phyloP scores from a whole-genome alignment of 2,329 filamentous ascomycete species.

The Penicillium sp. region DNA sequence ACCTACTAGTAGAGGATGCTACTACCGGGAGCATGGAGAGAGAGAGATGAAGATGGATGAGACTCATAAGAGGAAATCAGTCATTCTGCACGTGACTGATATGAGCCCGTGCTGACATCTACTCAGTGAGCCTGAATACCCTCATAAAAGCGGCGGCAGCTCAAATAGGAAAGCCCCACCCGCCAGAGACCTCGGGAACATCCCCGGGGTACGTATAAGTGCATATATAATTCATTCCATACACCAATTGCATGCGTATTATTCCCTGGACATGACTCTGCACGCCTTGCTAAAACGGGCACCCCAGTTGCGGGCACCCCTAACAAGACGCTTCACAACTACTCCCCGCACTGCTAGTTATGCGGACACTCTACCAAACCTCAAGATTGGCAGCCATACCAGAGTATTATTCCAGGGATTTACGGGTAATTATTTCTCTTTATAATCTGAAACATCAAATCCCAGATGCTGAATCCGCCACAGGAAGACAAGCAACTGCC shows the following conservation, averaged over 20 bases:
- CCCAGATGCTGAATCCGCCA: conserved; percentile 4
- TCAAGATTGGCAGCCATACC: conserved; percentile 66
- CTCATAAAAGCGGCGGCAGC: too few relatives aligned
- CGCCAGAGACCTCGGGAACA: too few relatives aligned
- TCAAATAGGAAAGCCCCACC: too few relatives aligned
- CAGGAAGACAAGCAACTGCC: conserved; percentile 56
- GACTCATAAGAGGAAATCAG: too few relatives aligned
- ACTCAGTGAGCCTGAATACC: too few relatives aligned
- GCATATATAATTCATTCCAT: background rate
- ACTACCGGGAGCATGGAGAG: too few relatives aligned
- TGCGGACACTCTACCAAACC: conserved; percentile 62
- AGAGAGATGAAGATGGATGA: too few relatives aligned
- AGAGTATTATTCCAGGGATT: conserved; percentile 70
- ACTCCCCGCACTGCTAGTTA: conserved; percentile 41
- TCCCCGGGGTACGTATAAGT: too few relatives aligned
- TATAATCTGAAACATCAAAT: background rate
- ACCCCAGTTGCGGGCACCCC: conserved; percentile 8
- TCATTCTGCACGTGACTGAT: too few relatives aligned
- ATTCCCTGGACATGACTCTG: conserved; percentile 14
- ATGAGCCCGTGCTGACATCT: too few relatives aligned
- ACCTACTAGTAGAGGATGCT: too few relatives aligned
- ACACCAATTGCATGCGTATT: background rate
- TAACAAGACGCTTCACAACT: conserved; percentile 32
- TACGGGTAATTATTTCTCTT: conserved; percentile 50
- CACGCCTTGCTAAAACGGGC: conserved; percentile 22